These are phyloP conservation scores for Hypoxylon sp. DNA, from an alignment of 2,329 filamentous ascomycete species.

Conservation along the genomic window DNA sequence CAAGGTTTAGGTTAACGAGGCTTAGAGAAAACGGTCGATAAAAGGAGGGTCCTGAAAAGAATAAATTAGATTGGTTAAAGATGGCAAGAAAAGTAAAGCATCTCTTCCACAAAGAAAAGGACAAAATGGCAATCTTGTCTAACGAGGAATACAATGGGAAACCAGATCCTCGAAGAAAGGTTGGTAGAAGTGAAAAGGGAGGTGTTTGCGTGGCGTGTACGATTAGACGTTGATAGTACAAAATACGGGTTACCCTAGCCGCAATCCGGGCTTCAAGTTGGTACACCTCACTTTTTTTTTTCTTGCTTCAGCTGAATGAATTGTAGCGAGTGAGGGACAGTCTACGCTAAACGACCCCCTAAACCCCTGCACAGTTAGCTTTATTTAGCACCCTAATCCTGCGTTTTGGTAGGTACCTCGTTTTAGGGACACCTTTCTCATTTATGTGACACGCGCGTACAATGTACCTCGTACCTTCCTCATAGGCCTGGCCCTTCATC, in stretches of 20 bases:
- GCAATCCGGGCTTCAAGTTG: constrained; percentile 40
- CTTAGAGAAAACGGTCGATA: constrained; percentile 35
- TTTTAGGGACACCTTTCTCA: constrained; percentile 42
- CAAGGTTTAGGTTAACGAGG: constrained; percentile 26
- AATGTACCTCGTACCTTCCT: constrained; percentile 26
- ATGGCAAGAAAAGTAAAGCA: constrained; percentile 44
- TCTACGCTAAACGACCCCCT: constrained; percentile 32
- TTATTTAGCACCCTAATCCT: constrained; percentile 40
- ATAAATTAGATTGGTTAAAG: constrained; percentile 43
- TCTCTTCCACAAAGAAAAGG: constrained; percentile 39
- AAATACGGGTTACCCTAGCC: constrained; percentile 42
- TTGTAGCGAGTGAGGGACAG: constrained; percentile 30
- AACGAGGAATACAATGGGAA: constrained; percentile 36
- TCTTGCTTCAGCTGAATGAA: constrained; percentile 40
- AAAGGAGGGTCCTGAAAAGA: constrained; percentile 45
- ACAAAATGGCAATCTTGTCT: constrained; percentile 31
- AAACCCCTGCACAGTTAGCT: constrained; percentile 37
- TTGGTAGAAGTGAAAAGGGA: constrained; percentile 29
- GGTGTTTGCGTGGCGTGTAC: constrained; percentile 45
- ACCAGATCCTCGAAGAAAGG: constrained; percentile 36
- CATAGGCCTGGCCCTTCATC: constrained; percentile 13
- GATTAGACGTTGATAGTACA: constrained; percentile 38
- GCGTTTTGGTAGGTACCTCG: constrained; percentile 1
- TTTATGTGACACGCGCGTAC: constrained; percentile 40
- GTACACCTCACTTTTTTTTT: constrained; percentile 29